Base-by-base conservation (phyloP, 805 yeast species). In the Candida maltosa region DNA sequence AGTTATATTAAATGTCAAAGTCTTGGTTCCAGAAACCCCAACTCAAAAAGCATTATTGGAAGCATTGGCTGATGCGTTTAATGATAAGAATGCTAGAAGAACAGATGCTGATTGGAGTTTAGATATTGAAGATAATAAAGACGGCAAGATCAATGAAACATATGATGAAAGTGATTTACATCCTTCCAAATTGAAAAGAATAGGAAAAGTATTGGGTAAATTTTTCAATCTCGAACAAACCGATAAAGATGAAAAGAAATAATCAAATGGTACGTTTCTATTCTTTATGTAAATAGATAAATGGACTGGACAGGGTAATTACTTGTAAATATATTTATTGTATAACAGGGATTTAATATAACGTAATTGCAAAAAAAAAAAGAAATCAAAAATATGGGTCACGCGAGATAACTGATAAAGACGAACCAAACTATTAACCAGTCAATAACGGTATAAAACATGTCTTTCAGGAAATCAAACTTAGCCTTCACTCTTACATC, bases 41-140 rank as follows among this genome's bases (percentile, higher is more conserved):
- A 82, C 93, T 1, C 96, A 93, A 58, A 82, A 80, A 9, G 94
- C 94, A 19, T 66, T 93, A 37, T 71, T 94, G 51, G 99, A 93
- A 57, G 96, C 96, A 0, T 71, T 93, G 44, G 98, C 99, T 1
- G 96, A 88, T 53, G 83, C 95, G 2, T 75, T 83, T 32, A 78
- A 84, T 39, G 99, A 93, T 57, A 69, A 69, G 28, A 73, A 70
- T 16, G 98, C 98, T 3, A 83, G 75, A 47, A 69, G 94, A 44
- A 67, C 80, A 9, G 80, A 77, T 51, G 60, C 62, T 11, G 62
- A 65, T 35, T 60, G 64, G 60, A 58, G 60, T 33, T 40, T 53
- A 17, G 66, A 62, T 31, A 26, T 51, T n/a, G 65, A 58, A 4
- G 57, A 56, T 18, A 47, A 47, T n/a, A 40, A 38, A 10, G 39